These are phyloP conservation scores for Yamadazyma atlantica DNA, from an alignment of 1,139 yeast genomes.

Conservation along the genomic window DNA sequence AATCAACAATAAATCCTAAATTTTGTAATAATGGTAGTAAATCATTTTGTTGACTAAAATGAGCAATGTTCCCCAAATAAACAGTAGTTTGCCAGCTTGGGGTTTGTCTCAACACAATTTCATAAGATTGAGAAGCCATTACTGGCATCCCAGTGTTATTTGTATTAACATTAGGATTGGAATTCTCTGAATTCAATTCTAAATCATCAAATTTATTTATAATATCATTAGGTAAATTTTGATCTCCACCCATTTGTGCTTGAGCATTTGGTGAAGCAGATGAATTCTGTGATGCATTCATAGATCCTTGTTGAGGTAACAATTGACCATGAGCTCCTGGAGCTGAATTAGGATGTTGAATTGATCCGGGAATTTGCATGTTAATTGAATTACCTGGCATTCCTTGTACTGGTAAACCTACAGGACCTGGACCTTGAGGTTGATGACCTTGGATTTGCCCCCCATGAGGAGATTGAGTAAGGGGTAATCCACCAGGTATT, in stretches of 20 bases:
- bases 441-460: background rate
- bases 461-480: background rate
- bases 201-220: background rate
- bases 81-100: conserved; percentile 90
- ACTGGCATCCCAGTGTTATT: background rate
- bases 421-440: background rate
- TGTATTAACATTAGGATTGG: too few species aligned
- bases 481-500: background rate
- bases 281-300: too few species aligned
- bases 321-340: background rate
- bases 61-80: conserved; percentile 83
- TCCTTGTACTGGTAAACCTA: background rate
- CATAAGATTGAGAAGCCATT: conserved; percentile 49
- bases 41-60: conserved; percentile 70
- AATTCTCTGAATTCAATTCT: background rate
- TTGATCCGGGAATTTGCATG: background rate
- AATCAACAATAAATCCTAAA: conserved; percentile 80
- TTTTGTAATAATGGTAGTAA: conserved; percentile 73
- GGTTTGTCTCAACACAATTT: conserved; percentile 69
- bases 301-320: background rate
- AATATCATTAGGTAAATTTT: conserved; percentile 1
- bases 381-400: background rate
- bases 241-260: background rate
- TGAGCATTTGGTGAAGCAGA: background rate
- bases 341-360: background rate